Percentiles rank a stretch among this genome's conserved stretches.
Evolutionary conservation across 495 filamentous ascomycete genomes (phyloP).

Genomic region (Daldinia childiae): DNA sequence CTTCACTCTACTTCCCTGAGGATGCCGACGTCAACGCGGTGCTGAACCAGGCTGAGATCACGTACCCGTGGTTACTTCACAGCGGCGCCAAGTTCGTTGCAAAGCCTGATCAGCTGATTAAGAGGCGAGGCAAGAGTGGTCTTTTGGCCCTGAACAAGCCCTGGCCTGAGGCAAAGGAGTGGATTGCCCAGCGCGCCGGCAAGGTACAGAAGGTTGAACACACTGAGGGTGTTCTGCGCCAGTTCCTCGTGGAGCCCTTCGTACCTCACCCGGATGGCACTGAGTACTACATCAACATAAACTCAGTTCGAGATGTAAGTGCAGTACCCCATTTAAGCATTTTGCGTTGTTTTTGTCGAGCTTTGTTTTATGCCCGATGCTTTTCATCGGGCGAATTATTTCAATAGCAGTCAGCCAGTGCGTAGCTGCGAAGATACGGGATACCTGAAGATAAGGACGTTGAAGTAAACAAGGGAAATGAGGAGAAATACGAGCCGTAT

Average conservation of each 20-base stretch:
- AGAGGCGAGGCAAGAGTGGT: conserved; percentile 98
- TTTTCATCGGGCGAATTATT: conserved; percentile 20
- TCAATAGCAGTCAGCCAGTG: conserved; percentile 23
- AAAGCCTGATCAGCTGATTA: conserved; percentile 99
- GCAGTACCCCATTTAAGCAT: conserved; percentile 26
- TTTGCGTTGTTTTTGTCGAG: conserved; percentile 32
- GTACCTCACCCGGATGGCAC: conserved; percentile 92
- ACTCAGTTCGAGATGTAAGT: conserved; percentile 89
- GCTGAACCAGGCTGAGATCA: conserved; percentile 93
- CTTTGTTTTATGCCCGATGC: conserved; percentile 36
- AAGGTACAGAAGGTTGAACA: conserved; percentile 94
- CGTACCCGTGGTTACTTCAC: conserved; percentile 91
- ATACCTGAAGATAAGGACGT: conserved; percentile 4
- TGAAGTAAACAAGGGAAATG: conserved; percentile 2
- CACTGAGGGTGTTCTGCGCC: conserved; percentile 84
- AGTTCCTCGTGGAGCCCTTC: conserved; percentile 98
- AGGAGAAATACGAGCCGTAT: conserved; percentile 1
- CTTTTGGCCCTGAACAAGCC: conserved; percentile 96
- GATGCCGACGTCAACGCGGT: conserved; percentile 82
- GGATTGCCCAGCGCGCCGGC: conserved; percentile 90
- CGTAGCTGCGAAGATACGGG: conserved; percentile 18
- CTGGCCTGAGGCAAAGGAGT: conserved; percentile 90
- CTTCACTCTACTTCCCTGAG: conserved; percentile 91
- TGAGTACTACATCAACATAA: conserved; percentile 99
- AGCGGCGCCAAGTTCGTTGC: conserved; percentile 91